These are phyloP conservation scores for Cladophialophora chaetospira DNA, from an alignment of 2,329 filamentous ascomycete genomes.

Conservation along the genomic window DNA sequence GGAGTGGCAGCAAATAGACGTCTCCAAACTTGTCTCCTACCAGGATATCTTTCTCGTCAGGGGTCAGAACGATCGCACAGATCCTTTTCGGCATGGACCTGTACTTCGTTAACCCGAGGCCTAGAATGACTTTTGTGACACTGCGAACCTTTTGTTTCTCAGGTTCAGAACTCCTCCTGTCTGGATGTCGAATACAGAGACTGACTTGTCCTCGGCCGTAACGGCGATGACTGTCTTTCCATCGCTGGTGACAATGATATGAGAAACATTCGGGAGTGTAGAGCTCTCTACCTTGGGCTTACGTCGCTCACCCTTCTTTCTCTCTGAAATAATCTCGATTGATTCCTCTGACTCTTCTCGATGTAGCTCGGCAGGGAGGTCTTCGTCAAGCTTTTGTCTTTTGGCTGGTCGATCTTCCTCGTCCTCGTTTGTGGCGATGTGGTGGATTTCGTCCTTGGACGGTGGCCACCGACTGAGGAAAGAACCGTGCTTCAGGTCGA, in stretches of 20 bases:
- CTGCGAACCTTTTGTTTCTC: conserved; percentile 69
- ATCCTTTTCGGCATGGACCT: conserved; percentile 89
- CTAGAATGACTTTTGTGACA: neutral
- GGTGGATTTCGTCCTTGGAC: conserved; percentile 35
- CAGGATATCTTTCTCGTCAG: conserved; percentile 72
- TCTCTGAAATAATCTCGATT: conserved; percentile 34
- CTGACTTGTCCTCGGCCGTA: conserved; percentile 86
- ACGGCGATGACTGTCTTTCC: conserved; percentile 72
- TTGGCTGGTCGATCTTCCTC: conserved; percentile 47
- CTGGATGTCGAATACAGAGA: conserved; percentile 76
- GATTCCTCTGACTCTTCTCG: conserved; percentile 31
- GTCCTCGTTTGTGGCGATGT: conserved; percentile 31
- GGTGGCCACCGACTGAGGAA: conserved; percentile 64
- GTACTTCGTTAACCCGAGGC: conserved; percentile 34
- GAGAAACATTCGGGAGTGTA: conserved; percentile 62
- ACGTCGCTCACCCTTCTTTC: conserved; percentile 30
- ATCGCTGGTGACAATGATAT: conserved; percentile 65
- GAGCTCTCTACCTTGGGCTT: conserved; percentile 28
- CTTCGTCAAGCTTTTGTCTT: conserved; percentile 41
- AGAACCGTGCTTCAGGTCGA: conserved; percentile 60
- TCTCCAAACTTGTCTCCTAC: conserved; percentile 96
- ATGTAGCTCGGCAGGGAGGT: conserved; percentile 22
- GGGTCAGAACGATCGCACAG: conserved; percentile 70
- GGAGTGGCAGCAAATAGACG: conserved; percentile 82
- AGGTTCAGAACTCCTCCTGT: conserved; percentile 61